Evolutionary conservation across 768 basidiomycete genomes (phyloP).

Genomic region (Cystobasidium tubakii): DNA sequence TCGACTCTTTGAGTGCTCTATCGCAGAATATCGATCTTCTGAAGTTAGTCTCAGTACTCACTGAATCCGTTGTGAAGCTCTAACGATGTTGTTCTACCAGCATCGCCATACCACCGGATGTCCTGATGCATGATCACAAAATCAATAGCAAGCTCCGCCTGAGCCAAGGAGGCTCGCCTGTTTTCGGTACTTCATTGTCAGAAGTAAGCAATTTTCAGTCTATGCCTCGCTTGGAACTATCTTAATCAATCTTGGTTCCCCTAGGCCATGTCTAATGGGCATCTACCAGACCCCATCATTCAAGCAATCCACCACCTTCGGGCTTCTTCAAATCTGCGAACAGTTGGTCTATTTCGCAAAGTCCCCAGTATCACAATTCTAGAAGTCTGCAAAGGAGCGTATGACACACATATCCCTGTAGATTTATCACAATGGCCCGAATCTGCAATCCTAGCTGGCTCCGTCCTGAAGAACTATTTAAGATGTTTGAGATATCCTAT

Average conservation of each 20-base stretch:
- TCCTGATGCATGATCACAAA: slow-evolving; percentile 29
- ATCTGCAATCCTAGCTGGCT: slow-evolving; percentile 26
- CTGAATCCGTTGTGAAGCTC: too few species aligned
- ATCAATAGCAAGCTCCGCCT: slow-evolving; percentile 5
- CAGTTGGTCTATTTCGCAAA: slow-evolving; percentile 35
- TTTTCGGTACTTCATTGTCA: not conserved
- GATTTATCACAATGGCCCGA: slow-evolving; percentile 24
- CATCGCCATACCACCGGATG: slow-evolving; percentile 32
- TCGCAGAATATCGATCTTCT: slow-evolving; percentile 33
- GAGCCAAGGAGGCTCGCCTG: not conserved
- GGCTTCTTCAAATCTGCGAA: not conserved
- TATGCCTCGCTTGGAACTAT: too few species aligned
- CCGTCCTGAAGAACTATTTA: slow-evolving; percentile 34
- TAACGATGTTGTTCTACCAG: slow-evolving; percentile 23
- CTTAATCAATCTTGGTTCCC: not conserved
- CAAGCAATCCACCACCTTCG: slow-evolving; percentile 17
- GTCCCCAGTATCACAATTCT: slow-evolving; percentile 30
- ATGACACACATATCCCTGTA: slow-evolving; percentile 31
- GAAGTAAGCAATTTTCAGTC: not conserved
- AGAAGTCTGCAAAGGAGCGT: slow-evolving; percentile 10
- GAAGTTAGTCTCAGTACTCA: too few species aligned
- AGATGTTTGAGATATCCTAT: slow-evolving; percentile 21
- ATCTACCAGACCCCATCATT: not conserved
- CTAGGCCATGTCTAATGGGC: not conserved
- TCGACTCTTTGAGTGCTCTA: slow-evolving; percentile 13